These are phyloP conservation scores for Botrytis fabae DNA, from an alignment of 2,329 filamentous ascomycete species.

Conservation along the genomic window DNA sequence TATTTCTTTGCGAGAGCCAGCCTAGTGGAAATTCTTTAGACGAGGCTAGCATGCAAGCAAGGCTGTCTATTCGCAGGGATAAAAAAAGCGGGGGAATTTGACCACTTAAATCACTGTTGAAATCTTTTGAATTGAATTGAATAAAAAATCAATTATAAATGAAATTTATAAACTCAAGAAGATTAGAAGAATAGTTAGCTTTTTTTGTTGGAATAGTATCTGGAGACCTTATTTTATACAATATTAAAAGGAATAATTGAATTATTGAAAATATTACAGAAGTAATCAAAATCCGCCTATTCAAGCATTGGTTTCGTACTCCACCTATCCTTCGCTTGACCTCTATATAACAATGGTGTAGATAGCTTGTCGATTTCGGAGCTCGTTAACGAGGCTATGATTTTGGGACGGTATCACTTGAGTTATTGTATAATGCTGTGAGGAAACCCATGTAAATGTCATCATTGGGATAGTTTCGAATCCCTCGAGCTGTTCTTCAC, in stretches of 20 bases:
- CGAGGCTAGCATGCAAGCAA: conserved; percentile 17
- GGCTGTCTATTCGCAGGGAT: background rate
- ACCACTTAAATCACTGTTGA: background rate
- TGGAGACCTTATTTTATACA: too few species aligned
- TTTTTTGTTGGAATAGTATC: background rate
- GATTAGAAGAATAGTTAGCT: background rate
- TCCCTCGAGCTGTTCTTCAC: background rate
- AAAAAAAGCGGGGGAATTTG: background rate
- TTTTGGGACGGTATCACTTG: too few species aligned
- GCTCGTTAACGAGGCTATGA: background rate
- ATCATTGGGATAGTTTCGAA: background rate
- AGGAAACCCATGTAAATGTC: background rate
- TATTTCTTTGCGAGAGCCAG: conserved; percentile 15
- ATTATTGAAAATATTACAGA: background rate
- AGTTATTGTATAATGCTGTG: background rate
- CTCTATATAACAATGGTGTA: background rate
- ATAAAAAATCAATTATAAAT: background rate
- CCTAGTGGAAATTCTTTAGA: conserved; percentile 25
- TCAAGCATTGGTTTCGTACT: background rate
- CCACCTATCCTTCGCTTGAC: background rate
- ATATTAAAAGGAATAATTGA: background rate
- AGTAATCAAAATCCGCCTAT: background rate
- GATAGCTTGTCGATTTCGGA: background rate
- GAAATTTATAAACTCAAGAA: background rate
- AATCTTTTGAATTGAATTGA: background rate